phyloP scores from a whole-genome alignment of 2,329 filamentous ascomycete species.

The Calcarisporium arbuscula region DNA sequence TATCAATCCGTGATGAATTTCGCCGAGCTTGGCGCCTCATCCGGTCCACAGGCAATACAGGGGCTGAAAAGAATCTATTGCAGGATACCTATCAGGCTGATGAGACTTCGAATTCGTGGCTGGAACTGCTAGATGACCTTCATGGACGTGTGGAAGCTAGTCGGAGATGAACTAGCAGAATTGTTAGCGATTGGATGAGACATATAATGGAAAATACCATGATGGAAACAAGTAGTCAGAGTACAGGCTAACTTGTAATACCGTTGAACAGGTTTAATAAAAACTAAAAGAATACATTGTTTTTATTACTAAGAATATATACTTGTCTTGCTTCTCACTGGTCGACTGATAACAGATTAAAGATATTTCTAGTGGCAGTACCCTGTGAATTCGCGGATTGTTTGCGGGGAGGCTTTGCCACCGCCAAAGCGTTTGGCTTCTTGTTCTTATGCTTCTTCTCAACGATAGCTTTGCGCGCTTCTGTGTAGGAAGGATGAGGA shows the following conservation, averaged over 20 bases:
- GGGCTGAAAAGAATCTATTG: conserved; percentile 42
- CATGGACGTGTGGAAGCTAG: conserved; percentile 19
- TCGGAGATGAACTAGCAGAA: no score
- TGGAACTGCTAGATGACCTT: conserved; percentile 25
- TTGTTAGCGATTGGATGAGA: no score
- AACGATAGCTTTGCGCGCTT: not conserved
- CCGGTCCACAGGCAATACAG: conserved; percentile 38
- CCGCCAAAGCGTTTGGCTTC: no score
- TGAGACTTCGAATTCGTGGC: conserved; percentile 17
- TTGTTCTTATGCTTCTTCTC: conserved; percentile 3
- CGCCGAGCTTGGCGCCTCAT: conserved; percentile 72
- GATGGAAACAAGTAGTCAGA: no score
- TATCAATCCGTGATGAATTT: conserved; percentile 79
- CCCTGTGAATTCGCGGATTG: not conserved
- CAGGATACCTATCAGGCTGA: conserved; percentile 37
- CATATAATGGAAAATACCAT: no score
- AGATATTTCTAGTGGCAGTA: conserved; percentile 8
- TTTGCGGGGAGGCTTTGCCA: not conserved
- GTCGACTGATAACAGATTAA: conserved; percentile 10
- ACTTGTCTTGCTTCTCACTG: not conserved
- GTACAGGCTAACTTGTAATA: no score
- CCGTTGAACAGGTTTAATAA: no score
- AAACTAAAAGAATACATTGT: no score
- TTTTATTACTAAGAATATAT: no score
- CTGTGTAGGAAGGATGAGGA: not conserved